These are phyloP conservation scores for Amorphotheca resinae DNA, from an alignment of 495 filamentous ascomycete species.

Conservation along the genomic window DNA sequence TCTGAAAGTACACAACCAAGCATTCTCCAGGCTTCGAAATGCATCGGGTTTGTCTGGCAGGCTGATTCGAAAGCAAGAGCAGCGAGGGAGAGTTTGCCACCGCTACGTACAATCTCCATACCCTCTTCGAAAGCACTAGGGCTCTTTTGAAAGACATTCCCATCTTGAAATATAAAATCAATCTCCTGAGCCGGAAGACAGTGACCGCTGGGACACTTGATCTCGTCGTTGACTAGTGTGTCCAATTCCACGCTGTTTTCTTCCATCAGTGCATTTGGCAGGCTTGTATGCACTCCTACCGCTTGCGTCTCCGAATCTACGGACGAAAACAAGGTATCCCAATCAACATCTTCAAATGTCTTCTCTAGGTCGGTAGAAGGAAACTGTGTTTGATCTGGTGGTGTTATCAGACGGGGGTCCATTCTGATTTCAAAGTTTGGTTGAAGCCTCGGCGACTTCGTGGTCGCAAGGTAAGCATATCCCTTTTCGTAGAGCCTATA, in stretches of 20 bases:
- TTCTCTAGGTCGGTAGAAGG: neutral
- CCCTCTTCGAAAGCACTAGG: slow-evolving; percentile 81
- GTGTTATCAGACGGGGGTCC: neutral
- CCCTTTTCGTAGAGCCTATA: no score
- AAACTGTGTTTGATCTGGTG: neutral
- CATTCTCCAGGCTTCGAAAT: slow-evolving; percentile 85
- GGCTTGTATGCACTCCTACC: slow-evolving; percentile 43
- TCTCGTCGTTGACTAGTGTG: slow-evolving; percentile 61
- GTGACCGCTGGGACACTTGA: slow-evolving; percentile 40
- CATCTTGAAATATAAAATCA: slow-evolving; percentile 87
- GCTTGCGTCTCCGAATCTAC: neutral
- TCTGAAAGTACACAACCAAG: slow-evolving; percentile 87
- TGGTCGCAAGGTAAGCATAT: no score
- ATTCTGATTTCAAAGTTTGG: neutral
- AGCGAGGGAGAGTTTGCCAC: slow-evolving; percentile 86
- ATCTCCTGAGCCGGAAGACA: slow-evolving; percentile 60
- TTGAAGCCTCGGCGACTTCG: no score
- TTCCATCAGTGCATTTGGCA: slow-evolving; percentile 35
- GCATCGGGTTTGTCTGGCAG: slow-evolving; percentile 73
- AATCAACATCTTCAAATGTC: neutral
- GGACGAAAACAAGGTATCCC: neutral
- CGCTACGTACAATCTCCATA: slow-evolving; percentile 75
- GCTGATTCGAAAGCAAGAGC: slow-evolving; percentile 96
- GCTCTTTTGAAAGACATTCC: slow-evolving; percentile 71
- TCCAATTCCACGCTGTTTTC: slow-evolving; percentile 54